These are phyloP conservation scores for Collybiopsis confluens DNA, from an alignment of 768 basidiomycete species.

Conservation along the genomic window DNA sequence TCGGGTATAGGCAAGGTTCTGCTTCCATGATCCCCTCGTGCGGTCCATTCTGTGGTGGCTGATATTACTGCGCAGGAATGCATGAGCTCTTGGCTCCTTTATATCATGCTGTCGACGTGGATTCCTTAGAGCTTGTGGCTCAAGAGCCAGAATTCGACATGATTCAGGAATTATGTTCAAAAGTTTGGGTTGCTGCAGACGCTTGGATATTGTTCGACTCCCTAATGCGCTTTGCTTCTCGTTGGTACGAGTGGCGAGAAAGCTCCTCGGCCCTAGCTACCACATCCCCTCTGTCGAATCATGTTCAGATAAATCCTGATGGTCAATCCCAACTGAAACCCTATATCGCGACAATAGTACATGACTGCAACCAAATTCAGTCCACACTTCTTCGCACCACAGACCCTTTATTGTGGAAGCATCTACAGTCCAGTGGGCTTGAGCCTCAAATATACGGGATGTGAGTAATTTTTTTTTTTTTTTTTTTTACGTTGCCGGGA, in stretches of 20 bases:
- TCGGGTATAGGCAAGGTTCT: slow-evolving; percentile 85
- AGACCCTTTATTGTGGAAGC: slow-evolving; percentile 75
- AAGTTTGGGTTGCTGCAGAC: slow-evolving; percentile 76
- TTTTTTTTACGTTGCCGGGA: not conserved
- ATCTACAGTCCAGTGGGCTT: slow-evolving; percentile 74
- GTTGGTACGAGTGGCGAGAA: slow-evolving; percentile 77
- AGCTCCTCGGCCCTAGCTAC: slow-evolving; percentile 18
- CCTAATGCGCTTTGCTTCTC: slow-evolving; percentile 75
- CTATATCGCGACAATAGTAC: slow-evolving; percentile 81
- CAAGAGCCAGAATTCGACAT: slow-evolving; percentile 26
- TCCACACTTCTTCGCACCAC: slow-evolving; percentile 64
- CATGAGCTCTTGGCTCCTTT: slow-evolving; percentile 92
- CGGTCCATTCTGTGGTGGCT: slow-evolving; percentile 1
- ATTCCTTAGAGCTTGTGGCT: slow-evolving; percentile 52
- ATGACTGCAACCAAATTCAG: slow-evolving; percentile 79
- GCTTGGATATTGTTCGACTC: slow-evolving; percentile 78
- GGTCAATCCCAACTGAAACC: slow-evolving; percentile 51
- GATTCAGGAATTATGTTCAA: slow-evolving; percentile 60
- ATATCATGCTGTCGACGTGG: slow-evolving; percentile 78
- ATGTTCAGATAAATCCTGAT: slow-evolving; percentile 38
- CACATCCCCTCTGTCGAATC: slow-evolving; percentile 36
- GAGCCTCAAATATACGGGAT: slow-evolving; percentile 98
- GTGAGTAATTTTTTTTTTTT: slow-evolving; percentile 45
- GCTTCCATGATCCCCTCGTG: not conserved
- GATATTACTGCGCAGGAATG: slow-evolving; percentile 59